Evolutionary conservation across 2,329 filamentous ascomycete genomes (phyloP).

Genomic region (Hyphodiscus sp.): DNA sequence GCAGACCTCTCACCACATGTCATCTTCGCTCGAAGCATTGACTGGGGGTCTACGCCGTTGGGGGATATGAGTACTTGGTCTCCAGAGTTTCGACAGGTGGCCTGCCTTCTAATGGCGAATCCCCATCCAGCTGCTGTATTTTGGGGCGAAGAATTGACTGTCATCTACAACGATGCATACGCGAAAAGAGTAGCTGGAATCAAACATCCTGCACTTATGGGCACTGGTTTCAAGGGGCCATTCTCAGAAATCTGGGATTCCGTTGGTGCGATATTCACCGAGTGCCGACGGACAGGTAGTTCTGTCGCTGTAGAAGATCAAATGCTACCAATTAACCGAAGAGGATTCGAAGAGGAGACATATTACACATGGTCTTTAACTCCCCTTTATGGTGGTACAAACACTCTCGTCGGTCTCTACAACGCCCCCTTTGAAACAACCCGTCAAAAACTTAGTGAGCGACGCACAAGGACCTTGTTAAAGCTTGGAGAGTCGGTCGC

Average conservation of each 20-base stretch:
- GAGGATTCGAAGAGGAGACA: conserved; percentile 67
- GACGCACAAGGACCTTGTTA: conserved; percentile 69
- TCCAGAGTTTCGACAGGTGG: conserved; percentile 63
- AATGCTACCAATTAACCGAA: conserved; percentile 63
- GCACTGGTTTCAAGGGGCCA: conserved; percentile 36
- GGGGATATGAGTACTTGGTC: conserved; percentile 64
- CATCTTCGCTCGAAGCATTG: conserved; percentile 59
- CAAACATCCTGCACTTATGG: conserved; percentile 70
- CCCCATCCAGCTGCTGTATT: conserved; percentile 63
- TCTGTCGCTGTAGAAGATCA: conserved; percentile 79
- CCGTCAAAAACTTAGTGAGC: conserved; percentile 63
- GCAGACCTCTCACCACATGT: conserved; percentile 62
- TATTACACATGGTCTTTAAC: conserved; percentile 81
- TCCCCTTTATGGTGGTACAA: conserved; percentile 66
- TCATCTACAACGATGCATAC: conserved; percentile 68
- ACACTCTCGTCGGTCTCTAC: conserved; percentile 67
- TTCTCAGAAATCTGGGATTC: conserved; percentile 72
- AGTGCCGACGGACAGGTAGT: conserved; percentile 61
- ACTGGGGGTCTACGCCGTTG: conserved; percentile 67
- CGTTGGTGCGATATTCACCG: conserved; percentile 60
- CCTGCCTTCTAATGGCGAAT: no score
- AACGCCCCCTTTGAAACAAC: conserved; percentile 80
- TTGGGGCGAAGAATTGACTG: conserved; percentile 61
- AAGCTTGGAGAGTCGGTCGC: conserved; percentile 71
- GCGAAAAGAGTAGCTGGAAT: conserved; percentile 63